phyloP scores from a whole-genome alignment of 1,284 basidiomycete genomes.

The Trichosporon sp. region DNA sequence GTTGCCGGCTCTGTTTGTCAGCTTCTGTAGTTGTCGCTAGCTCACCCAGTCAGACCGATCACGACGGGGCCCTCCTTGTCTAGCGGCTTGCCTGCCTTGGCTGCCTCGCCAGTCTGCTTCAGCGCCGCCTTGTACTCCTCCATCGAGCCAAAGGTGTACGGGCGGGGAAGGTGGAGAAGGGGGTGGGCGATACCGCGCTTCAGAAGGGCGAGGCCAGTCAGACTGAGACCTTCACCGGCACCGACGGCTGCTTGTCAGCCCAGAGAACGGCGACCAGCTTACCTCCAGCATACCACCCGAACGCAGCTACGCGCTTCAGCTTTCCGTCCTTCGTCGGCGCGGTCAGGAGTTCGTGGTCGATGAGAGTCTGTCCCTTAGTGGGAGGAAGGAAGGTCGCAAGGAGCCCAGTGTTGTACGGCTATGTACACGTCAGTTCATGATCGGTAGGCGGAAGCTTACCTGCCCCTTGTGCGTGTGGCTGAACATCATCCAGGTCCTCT shows the following conservation, averaged over 20 bases:
- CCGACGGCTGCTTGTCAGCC: conserved; percentile 56
- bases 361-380: conserved; percentile 61
- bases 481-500: conserved; percentile 68
- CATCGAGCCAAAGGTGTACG: conserved; percentile 70
- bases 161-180: conserved; percentile 80
- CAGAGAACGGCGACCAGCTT: conserved; percentile 35
- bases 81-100: conserved; percentile 20
- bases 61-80: conserved; percentile 69
- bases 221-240: conserved; percentile 74
- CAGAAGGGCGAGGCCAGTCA: conserved; percentile 75
- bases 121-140: conserved; percentile 65
- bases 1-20: conserved; percentile 66
- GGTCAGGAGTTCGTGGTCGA: conserved; percentile 83
- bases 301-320: conserved; percentile 78
- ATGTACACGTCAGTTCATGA: conserved; percentile 52
- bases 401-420: conserved; percentile 79
- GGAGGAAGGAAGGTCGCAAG: conserved; percentile 66
- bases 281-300: conserved; percentile 88
- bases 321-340: conserved; percentile 49
- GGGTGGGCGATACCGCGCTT: conserved; percentile 77
- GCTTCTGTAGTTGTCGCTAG: conserved; percentile 20
- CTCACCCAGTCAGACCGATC: conserved; percentile 78
- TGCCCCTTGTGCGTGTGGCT: conserved; percentile 78
- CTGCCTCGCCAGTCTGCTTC: conserved; percentile 62
- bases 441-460: conserved; percentile 34